These are phyloP conservation scores for Didymellaceae sp. DNA, from an alignment of 2,329 filamentous ascomycete genomes.

Conservation along the genomic window DNA sequence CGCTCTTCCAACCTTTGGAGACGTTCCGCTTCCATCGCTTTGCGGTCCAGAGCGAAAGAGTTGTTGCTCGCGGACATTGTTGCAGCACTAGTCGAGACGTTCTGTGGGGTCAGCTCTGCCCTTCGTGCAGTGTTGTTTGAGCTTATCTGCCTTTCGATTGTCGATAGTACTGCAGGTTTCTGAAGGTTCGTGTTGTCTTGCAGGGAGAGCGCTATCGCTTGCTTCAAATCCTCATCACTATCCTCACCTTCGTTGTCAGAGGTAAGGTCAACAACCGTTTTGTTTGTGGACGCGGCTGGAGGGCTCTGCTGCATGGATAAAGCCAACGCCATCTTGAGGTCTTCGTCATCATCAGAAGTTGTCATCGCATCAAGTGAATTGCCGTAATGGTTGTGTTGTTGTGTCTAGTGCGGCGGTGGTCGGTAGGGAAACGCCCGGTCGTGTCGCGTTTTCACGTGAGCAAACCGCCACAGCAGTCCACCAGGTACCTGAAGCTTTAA, in stretches of 20 bases:
- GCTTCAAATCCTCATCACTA: conserved; percentile 32
- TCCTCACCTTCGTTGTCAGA: conserved; percentile 26
- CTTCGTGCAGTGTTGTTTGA: neutral
- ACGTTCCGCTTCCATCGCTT: conserved; percentile 84
- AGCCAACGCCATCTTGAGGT: conserved; percentile 36
- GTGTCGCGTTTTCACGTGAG: conserved; percentile 27
- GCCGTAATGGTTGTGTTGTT: neutral
- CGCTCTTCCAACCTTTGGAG: conserved; percentile 68
- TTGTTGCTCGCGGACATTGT: neutral
- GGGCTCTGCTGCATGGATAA: conserved; percentile 37
- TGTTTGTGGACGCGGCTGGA: neutral
- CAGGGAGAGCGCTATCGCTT: conserved; percentile 40
- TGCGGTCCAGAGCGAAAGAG: conserved; percentile 69
- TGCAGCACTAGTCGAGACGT: neutral
- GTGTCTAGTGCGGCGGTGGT: conserved; percentile 4
- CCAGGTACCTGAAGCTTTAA: no score
- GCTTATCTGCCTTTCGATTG: neutral
- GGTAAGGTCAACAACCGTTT: conserved; percentile 25
- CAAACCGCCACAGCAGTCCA: no score
- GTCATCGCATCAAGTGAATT: no score
- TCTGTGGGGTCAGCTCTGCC: conserved; percentile 9
- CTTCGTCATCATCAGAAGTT: conserved; percentile 38
- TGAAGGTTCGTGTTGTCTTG: conserved; percentile 7
- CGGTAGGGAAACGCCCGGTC: neutral
- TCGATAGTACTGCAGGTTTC: neutral